phyloP scores from a whole-genome alignment of 116 monocot genomes.

The Posidonia oceanica region DNA sequence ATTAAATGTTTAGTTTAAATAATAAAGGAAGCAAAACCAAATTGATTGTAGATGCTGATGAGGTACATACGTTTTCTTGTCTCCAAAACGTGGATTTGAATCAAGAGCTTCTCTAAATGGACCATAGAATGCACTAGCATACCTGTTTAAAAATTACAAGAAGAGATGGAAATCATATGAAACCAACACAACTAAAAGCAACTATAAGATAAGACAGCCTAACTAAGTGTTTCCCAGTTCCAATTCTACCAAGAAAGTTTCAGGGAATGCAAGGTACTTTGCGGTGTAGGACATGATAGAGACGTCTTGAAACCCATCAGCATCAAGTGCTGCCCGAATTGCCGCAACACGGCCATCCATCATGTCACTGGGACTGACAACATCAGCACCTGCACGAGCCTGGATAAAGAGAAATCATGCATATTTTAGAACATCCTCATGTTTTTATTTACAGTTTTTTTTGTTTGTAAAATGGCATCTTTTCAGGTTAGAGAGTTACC shows the following conservation, averaged over 20 bases:
- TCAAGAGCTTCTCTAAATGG: slow-evolving; percentile 98
- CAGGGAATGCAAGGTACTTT: slow-evolving; percentile 37
- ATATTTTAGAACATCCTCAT: not conserved
- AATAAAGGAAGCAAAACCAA: not conserved
- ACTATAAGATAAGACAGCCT: not conserved
- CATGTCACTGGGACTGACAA: slow-evolving; percentile 99
- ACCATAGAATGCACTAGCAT: slow-evolving; percentile 98
- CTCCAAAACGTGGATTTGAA: slow-evolving; percentile 98
- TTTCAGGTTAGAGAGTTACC: slow-evolving; percentile 22
- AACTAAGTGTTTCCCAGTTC: not conserved
- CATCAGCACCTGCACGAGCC: slow-evolving; percentile 96
- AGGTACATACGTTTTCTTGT: slow-evolving; percentile 83
- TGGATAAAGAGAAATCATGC: slow-evolving; percentile 8
- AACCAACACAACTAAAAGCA: not conserved
- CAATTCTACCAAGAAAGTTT: not conserved
- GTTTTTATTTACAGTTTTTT: not conserved
- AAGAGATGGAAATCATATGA: not conserved
- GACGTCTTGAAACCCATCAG: slow-evolving; percentile 88
- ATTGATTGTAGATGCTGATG: not conserved
- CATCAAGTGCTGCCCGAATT: slow-evolving; percentile 72
- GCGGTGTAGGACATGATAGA: slow-evolving; percentile 99
- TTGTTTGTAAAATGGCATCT: not conserved
- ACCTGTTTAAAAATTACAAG: slow-evolving; percentile 27
- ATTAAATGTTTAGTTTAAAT: not conserved
- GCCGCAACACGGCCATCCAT: slow-evolving; percentile 95